Conservation (phyloP, 805 yeast species). For the Pichia rugopelliculosa region DNA sequence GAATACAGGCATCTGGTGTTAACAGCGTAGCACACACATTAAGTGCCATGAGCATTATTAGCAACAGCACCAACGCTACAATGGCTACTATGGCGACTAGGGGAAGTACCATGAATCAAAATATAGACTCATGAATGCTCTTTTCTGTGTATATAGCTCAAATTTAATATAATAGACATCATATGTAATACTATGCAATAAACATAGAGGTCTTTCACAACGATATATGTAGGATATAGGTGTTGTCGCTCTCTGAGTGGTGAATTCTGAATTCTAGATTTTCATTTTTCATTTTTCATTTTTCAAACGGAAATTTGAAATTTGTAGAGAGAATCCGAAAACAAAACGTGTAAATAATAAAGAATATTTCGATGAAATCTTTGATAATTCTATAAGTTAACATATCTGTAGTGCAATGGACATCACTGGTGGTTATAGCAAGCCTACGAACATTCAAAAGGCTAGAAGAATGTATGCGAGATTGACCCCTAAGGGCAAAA, state of each 20-base stretch:
- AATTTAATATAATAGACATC: not conserved
- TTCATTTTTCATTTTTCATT: no score
- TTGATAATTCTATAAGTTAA: no score
- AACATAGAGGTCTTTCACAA: no score
- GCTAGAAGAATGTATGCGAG: slow-evolving; percentile 4
- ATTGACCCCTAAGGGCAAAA: slow-evolving; percentile 7
- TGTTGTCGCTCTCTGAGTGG: no score
- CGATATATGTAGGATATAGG: no score
- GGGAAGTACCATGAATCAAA: not conserved
- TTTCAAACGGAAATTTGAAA: no score
- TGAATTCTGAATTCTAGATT: no score
- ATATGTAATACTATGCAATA: not conserved
- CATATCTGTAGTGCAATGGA: slow-evolving; percentile 1
- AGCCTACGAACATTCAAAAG: not conserved
- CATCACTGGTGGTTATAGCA: not conserved
- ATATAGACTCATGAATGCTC: not conserved
- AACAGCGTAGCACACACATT: slow-evolving; percentile 16
- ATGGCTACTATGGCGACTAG: not conserved
- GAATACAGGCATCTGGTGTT: slow-evolving; percentile 1
- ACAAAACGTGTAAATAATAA: not conserved
- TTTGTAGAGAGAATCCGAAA: no score
- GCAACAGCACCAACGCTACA: not conserved
- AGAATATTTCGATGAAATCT: no score
- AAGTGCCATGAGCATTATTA: slow-evolving; percentile 8
- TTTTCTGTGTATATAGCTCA: not conserved